phyloP scores from a whole-genome alignment of 345 rosid genomes.

The Balakata baccata region DNA sequence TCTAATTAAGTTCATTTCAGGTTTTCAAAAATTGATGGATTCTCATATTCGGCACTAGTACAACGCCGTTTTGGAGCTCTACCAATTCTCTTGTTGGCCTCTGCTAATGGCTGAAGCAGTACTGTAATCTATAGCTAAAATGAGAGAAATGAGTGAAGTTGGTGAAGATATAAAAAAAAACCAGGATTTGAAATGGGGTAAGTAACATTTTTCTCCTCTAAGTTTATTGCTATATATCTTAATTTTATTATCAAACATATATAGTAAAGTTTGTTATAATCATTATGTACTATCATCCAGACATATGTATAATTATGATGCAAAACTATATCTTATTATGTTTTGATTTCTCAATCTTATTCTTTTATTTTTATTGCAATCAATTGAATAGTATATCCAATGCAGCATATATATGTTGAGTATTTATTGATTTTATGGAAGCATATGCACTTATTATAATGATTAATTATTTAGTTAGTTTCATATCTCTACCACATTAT shows the following conservation, averaged over 20 bases:
- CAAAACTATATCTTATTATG: background rate
- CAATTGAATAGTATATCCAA: background rate
- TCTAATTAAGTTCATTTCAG: slow-evolving; percentile 21
- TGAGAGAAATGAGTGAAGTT: slow-evolving; percentile 22
- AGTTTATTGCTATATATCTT: background rate
- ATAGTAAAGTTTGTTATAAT: slow-evolving; percentile 20
- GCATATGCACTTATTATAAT: background rate
- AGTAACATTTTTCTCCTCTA: slow-evolving; percentile 21
- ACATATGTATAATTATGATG: slow-evolving; percentile 20
- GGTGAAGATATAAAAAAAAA: slow-evolving; percentile 21
- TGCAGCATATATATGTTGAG: too few relatives aligned
- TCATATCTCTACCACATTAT: too few relatives aligned
- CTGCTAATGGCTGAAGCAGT: slow-evolving; percentile 16
- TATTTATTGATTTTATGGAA: too few relatives aligned
- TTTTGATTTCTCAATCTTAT: background rate
- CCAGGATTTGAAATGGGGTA: slow-evolving; percentile 23
- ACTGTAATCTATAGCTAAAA: slow-evolving; percentile 19
- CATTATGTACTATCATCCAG: slow-evolving; percentile 8
- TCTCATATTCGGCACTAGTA: slow-evolving; percentile 7
- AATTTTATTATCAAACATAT: slow-evolving; percentile 4
- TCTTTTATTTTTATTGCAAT: background rate
- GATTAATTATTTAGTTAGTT: too few relatives aligned
- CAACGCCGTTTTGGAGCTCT: slow-evolving; percentile 14
- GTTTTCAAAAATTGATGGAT: slow-evolving; percentile 20
- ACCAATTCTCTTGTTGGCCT: background rate